Percentiles rank a stretch among this genome's conserved stretches.
phyloP scores from a whole-genome alignment of 1,139 yeast genomes.

The Debaryomyces subglobosus region DNA sequence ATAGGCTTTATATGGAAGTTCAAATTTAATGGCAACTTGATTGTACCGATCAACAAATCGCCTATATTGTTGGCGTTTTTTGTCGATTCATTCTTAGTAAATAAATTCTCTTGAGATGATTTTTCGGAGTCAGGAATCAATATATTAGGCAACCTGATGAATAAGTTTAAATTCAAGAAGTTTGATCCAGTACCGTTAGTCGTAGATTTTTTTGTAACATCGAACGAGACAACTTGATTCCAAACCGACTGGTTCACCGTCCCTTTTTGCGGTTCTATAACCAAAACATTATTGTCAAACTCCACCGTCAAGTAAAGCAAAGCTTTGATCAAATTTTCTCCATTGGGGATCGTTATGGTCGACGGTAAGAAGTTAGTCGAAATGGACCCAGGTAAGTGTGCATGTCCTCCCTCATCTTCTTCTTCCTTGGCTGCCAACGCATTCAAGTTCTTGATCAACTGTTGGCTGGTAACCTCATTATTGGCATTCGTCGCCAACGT shows the following conservation, averaged over 20 bases:
- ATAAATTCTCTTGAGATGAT: slow-evolving; percentile 29
- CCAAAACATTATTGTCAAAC: slow-evolving; percentile 79
- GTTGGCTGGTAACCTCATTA: slow-evolving; percentile 39
- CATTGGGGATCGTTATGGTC: slow-evolving; percentile 61
- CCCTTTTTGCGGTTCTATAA: slow-evolving; percentile 81
- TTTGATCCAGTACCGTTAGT: slow-evolving; percentile 33
- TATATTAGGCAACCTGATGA: slow-evolving; percentile 73
- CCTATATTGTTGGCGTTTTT: slow-evolving; percentile 30
- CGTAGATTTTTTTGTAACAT: slow-evolving; percentile 68
- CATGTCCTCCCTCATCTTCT: slow-evolving; percentile 14
- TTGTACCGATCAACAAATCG: slow-evolving; percentile 47
- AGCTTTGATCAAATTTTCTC: slow-evolving; percentile 53
- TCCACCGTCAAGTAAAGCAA: slow-evolving; percentile 71
- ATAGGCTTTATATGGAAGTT: slow-evolving; percentile 40
- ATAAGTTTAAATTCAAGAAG: slow-evolving; percentile 69
- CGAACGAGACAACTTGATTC: slow-evolving; percentile 89
- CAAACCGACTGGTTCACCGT: slow-evolving; percentile 59
- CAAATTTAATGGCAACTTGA: slow-evolving; percentile 47
- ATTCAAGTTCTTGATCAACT: slow-evolving; percentile 35
- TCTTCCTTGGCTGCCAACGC: slow-evolving; percentile 23
- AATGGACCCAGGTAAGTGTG: slow-evolving; percentile 31
- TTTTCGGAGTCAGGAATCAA: slow-evolving; percentile 54
- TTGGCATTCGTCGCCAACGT: slow-evolving; percentile 55
- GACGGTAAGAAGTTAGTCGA: slow-evolving; percentile 64
- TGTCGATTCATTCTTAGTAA: slow-evolving; percentile 24